Evolutionary conservation across 2,329 filamentous ascomycete genomes (phyloP), one percentile per base, ranked within the genome.

Genomic region (Aspergillus hortae): DNA sequence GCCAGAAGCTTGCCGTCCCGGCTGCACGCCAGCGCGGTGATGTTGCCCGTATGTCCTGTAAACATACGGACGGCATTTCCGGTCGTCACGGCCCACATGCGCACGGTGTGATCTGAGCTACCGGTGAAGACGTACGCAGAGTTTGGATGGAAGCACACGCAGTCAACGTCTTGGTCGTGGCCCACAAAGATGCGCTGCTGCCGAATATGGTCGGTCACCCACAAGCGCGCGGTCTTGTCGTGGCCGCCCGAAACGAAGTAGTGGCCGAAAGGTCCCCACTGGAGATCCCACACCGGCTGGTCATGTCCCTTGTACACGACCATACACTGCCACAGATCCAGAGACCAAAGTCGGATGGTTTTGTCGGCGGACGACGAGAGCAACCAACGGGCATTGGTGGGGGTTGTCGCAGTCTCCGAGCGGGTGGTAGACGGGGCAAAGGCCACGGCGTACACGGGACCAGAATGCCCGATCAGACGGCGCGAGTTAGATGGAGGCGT

Each of bases 31-130:
- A 97, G 76, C 0, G 90, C 83, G 12, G 88, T 95, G 66, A 97
- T 86, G 64, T 90, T 90, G 46, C 94, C 90, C 0, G 85, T 88
- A 67, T 99, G 94, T 1, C 94, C 94, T 0, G 89, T 91, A 67
- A 97, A 96, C 64, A 97, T 84, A 23, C 94, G 88, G 4, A 96
- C 89, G 33, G 91, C 90, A 56, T 87, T 86, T 25, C 94, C 94
- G 7, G 88, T 92, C 10, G 85, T 82, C n/a, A 96, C 83, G 9
- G 91, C 87, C 94, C 94, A 99, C 92, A 99, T 97, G 27, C 94
- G 87, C 32, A 97, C 89, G 0, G 91, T 94, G 70, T 92, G 92
- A 71, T 99, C 92, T 59, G 89, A 89, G 11, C 90, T 95, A 3
- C 89, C 91, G 0, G 94, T 96, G 71, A 99, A 96, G 42, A 96